Evolutionary conservation across 371 early-diverging fungal genomes (phyloP).

Genomic region (Mucor indicus): DNA sequence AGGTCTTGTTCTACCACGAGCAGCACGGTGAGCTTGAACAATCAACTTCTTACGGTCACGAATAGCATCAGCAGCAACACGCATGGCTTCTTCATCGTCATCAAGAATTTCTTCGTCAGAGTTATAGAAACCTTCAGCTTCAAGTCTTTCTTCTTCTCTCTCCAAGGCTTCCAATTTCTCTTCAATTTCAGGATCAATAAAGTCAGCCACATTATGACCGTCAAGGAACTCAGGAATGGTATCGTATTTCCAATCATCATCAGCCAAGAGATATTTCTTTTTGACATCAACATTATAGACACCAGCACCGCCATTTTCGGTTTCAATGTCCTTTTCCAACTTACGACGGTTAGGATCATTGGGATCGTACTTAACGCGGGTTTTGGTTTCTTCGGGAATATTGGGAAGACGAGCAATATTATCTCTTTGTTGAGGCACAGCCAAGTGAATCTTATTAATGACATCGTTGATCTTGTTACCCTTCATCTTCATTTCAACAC

Average conservation of each 20-base stretch:
- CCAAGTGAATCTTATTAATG: conserved; percentile 93
- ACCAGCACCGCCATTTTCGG: conserved; percentile 92
- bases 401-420: conserved; percentile 77
- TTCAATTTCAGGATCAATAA: conserved; percentile 97
- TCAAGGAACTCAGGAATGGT: conserved; percentile 99
- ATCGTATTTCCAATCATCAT: conserved; percentile 98
- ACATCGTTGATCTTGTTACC: conserved; percentile 88
- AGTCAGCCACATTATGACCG: conserved; percentile 99
- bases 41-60: conserved; percentile 84
- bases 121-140: conserved; percentile 92
- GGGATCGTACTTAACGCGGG: conserved; percentile 71
- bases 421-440: conserved; percentile 87
- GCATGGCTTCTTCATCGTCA: conserved; percentile 76
- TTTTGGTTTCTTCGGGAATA: conserved; percentile 78
- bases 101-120: conserved; percentile 72
- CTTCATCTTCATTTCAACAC: conserved; percentile 96
- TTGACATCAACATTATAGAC: conserved; percentile 93
- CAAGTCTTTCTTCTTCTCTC: conserved; percentile 93
- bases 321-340: conserved; percentile 90
- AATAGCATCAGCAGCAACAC: conserved; percentile 77
- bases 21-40: conserved; percentile 68
- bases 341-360: conserved; percentile 81
- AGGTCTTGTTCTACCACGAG: conserved; percentile 69
- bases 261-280: conserved; percentile 80
- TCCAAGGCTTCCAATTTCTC: conserved; percentile 94